Percentiles rank a stretch among this genome's conserved stretches.
Conservation (phyloP, 768 basidiomycete species). For the Tylopilus sp. region DNA sequence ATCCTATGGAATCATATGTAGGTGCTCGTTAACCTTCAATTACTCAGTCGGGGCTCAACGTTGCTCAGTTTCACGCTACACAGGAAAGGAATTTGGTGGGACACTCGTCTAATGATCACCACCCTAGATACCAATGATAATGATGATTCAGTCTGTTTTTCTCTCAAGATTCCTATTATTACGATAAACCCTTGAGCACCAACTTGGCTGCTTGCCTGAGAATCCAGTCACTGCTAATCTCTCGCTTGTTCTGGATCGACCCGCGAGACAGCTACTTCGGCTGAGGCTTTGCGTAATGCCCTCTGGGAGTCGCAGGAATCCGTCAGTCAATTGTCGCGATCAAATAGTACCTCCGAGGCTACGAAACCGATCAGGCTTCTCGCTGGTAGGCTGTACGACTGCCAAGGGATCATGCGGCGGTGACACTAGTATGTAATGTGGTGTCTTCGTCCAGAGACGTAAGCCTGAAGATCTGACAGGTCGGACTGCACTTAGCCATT, state of each 20-base stretch:
- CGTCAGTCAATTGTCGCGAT: constrained; percentile 39
- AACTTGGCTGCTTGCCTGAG: constrained; percentile 44
- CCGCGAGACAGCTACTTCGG: constrained; percentile 34
- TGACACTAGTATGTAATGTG: constrained; percentile 26
- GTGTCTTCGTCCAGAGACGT: constrained; percentile 36
- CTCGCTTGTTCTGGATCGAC: constrained; percentile 39
- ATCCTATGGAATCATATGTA: constrained; percentile 66
- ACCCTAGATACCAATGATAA: constrained; percentile 50
- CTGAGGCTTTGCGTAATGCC: constrained; percentile 38
- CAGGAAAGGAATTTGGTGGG: constrained; percentile 51
- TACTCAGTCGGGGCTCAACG: constrained; percentile 10
- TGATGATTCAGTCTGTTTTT: constrained; percentile 28
- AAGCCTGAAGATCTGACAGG: constrained; percentile 17
- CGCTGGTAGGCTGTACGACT: constrained; percentile 25
- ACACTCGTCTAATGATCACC: constrained; percentile 45
- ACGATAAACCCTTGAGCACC: constrained; percentile 43
- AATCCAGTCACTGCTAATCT: constrained; percentile 43
- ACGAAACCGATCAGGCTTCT: constrained; percentile 28
- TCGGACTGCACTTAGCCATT: constrained; percentile 2
- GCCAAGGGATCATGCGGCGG: constrained; percentile 24
- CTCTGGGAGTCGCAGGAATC: constrained; percentile 39
- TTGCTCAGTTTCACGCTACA: constrained; percentile 26
- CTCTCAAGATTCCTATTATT: constrained; percentile 40
- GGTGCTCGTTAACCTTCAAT: constrained; percentile 25
- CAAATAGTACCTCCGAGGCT: constrained; percentile 20